These are phyloP conservation scores for Fusarium sp. DNA, from an alignment of 2,329 filamentous ascomycete genomes.

Conservation along the genomic window DNA sequence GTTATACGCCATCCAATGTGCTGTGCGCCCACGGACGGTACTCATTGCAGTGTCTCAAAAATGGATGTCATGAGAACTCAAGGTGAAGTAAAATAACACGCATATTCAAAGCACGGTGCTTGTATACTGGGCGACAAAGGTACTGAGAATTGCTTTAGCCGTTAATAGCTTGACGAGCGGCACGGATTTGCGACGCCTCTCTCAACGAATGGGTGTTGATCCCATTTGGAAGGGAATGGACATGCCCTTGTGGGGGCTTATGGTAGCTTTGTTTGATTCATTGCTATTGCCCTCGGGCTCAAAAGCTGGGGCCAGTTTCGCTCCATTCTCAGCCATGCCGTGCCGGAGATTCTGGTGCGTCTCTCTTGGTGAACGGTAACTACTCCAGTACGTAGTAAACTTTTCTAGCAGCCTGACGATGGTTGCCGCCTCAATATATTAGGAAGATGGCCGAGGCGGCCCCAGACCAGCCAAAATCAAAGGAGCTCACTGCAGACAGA, in stretches of 20 bases:
- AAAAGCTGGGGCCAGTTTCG: slow-evolving; percentile 23
- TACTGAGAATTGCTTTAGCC: slow-evolving; percentile 21
- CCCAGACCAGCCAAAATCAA: slow-evolving; percentile 34
- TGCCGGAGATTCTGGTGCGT: slow-evolving; percentile 16
- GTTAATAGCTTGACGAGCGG: slow-evolving; percentile 34
- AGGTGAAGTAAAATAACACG: slow-evolving; percentile 8
- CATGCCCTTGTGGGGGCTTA: slow-evolving; percentile 32
- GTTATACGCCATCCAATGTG: slow-evolving; percentile 12
- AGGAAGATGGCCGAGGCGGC: slow-evolving; percentile 26
- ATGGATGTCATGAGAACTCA: slow-evolving; percentile 20
- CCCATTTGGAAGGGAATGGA: slow-evolving; percentile 41
- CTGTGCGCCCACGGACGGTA: not conserved
- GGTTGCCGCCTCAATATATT: slow-evolving; percentile 41
- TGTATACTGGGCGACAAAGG: slow-evolving; percentile 18
- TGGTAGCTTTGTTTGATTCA: slow-evolving; percentile 19
- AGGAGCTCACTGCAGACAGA: slow-evolving; percentile 18
- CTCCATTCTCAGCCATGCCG: slow-evolving; percentile 15
- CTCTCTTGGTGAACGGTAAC: slow-evolving; percentile 19
- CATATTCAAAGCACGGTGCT: slow-evolving; percentile 22
- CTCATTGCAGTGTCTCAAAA: slow-evolving; percentile 27
- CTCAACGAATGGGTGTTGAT: slow-evolving; percentile 44
- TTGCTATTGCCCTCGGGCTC: slow-evolving; percentile 7
- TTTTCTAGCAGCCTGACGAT: slow-evolving; percentile 26
- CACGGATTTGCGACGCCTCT: slow-evolving; percentile 33
- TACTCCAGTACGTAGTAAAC: no score